Base-by-base conservation (phyloP, 176 grass and related monocot genomes). In the Aegilops longissima region DNA sequence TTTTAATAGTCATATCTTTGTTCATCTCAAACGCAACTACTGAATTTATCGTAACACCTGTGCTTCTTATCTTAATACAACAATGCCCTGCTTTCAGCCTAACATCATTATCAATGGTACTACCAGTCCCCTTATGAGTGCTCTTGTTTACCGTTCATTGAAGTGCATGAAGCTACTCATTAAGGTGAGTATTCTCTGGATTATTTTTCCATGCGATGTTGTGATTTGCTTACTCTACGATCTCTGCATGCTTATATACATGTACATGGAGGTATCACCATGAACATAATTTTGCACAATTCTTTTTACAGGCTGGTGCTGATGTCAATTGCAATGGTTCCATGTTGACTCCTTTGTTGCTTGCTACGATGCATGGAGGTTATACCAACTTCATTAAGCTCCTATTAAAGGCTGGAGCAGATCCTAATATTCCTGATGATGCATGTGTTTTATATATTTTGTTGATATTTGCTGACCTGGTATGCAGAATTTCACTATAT, bases 121-220 rank as follows among this genome's bases (percentile, higher is more conserved):
- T 6, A 20, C 36, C 5, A 84, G 73, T 39, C 38, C 87, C 18
- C 36, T 88, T 16, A 79, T 39, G 16, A 49, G 54, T 84, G 20
- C 87, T 84, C 9, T 88, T 29, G 1, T 51, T 20, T 79, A 71
- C 67, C 76, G 56, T 66, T 89, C 81, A 8, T 36, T 89, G 75
- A 89, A 89, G 82, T 89, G 82, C 76, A 73, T 84, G 81, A 84
- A 89, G 16, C 66, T 89, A 89, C 87, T 89, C 16, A 78, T 84
- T 52, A 84, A 88, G 87, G 87, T 66, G 27, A 79, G 87, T 84
- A 63, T 79, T 79, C 49, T 73, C 13, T 72, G 1, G 4, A 69
- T 70, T 70, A 72, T 13, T 61, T 33, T 63, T 78, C 36, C 18
- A 47, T 40, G 52, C 38, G 25, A 49, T 51, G 6, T 40, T 68